These are phyloP conservation scores for Lepidium campestre DNA, from an alignment of 441 rosid genomes.

Conservation along the genomic window DNA sequence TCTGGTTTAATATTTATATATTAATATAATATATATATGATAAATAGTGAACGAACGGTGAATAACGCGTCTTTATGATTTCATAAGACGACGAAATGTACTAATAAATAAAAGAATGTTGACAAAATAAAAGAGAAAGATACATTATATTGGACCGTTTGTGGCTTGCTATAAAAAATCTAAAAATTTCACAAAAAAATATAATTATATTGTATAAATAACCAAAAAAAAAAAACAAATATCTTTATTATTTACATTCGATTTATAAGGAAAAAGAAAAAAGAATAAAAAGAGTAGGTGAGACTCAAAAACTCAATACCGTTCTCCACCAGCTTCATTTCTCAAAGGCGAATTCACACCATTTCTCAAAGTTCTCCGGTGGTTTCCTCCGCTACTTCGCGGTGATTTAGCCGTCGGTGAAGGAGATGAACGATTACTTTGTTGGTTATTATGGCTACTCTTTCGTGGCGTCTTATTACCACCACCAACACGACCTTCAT, in stretches of 20 bases:
- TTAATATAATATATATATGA: too few relatives aligned
- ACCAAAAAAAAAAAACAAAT: background rate
- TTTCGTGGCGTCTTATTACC: slow-evolving; percentile 31
- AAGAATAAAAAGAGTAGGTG: background rate
- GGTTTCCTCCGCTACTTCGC: slow-evolving; percentile 16
- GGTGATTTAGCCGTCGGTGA: slow-evolving; percentile 6
- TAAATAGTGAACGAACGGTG: background rate
- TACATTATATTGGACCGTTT: background rate
- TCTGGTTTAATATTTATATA: too few relatives aligned
- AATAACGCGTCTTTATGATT: slow-evolving; percentile 1
- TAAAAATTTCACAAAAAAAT: background rate
- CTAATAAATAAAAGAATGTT: background rate
- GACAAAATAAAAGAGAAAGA: too few relatives aligned
- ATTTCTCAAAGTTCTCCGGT: slow-evolving; percentile 25
- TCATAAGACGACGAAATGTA: background rate
- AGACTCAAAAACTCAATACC: slow-evolving; percentile 21
- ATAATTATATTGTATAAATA: background rate
- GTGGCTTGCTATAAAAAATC: background rate
- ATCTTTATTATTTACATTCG: slow-evolving; percentile 3
- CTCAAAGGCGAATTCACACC: slow-evolving; percentile 46
- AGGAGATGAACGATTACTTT: slow-evolving; percentile 19
- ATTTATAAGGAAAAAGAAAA: background rate
- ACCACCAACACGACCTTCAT: slow-evolving; percentile 26
- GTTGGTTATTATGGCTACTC: slow-evolving; percentile 30
- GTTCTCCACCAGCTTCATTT: slow-evolving; percentile 30